These are phyloP conservation scores for Colletotrichum shisoi DNA, from an alignment of 2,329 filamentous ascomycete species.

Conservation along the genomic window DNA sequence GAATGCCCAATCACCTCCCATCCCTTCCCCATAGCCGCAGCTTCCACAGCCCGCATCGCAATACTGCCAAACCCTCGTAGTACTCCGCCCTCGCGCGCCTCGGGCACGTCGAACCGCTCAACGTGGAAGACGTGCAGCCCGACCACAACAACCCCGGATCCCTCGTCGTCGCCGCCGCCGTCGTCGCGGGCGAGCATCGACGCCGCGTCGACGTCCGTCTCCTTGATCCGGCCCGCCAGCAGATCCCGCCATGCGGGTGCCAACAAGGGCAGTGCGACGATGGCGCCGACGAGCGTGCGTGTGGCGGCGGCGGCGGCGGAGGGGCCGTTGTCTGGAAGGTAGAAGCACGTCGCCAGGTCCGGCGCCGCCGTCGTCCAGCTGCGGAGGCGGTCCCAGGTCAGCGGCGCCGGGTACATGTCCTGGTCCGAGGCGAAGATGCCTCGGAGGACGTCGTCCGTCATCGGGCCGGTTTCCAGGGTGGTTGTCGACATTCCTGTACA, in stretches of 20 bases:
- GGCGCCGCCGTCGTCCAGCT: conserved; percentile 45
- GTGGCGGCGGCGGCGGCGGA: not conserved
- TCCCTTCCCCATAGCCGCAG: conserved; percentile 13
- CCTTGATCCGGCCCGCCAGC: conserved; percentile 45
- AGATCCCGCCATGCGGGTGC: conserved; percentile 44
- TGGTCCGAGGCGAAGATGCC: conserved; percentile 46
- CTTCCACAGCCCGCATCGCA: conserved; percentile 17
- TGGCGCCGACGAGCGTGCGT: conserved; percentile 41
- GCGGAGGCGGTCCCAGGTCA: conserved; percentile 44
- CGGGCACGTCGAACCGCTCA: conserved; percentile 43
- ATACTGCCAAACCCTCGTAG: conserved; percentile 40
- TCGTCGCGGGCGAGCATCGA: conserved; percentile 42
- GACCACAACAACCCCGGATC: conserved; percentile 33
- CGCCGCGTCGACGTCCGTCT: conserved; percentile 43
- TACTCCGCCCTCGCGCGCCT: not conserved
- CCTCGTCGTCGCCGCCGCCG: not conserved
- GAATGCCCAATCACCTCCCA: conserved; percentile 45
- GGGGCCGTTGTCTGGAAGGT: not conserved
- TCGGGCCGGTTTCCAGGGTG: conserved; percentile 17
- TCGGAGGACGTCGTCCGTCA: conserved; percentile 39
- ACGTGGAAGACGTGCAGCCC: conserved; percentile 51
- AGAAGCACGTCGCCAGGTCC: conserved; percentile 44
- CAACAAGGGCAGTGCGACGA: conserved; percentile 47
- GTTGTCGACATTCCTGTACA: not conserved
- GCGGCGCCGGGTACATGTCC: conserved; percentile 49